A percentile compares a stretch with the other conserved stretches of the same genome.
Conservation (phyloP, 2,329 filamentous ascomycete genomes). For the Cryphonectria radicalis region DNA sequence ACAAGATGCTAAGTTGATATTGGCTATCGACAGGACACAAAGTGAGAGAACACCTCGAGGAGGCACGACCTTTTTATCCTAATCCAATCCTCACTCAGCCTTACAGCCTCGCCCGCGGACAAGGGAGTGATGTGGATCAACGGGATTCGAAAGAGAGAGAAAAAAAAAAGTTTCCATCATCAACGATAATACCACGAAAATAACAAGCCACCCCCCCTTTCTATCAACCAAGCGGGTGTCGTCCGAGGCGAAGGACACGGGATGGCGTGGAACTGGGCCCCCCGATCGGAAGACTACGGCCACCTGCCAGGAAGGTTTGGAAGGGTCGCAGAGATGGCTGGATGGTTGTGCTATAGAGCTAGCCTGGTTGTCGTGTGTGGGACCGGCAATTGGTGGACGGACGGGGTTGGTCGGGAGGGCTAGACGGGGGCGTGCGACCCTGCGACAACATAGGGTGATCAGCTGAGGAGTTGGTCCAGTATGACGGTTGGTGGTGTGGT, state of each 20-base stretch:
- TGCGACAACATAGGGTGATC: conserved; percentile 7
- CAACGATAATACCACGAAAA: conserved; percentile 2
- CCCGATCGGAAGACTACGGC: conserved; percentile 29
- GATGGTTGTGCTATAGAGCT: background rate
- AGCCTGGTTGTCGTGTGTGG: background rate
- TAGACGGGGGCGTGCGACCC: background rate
- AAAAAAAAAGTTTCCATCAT: background rate
- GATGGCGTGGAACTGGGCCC: conserved; percentile 23
- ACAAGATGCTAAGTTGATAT: background rate
- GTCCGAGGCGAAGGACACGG: conserved; percentile 22
- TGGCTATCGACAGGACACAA: background rate
- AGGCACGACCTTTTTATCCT: conserved; percentile 22
- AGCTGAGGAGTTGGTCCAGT: conserved; percentile 19
- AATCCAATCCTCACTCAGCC: conserved; percentile 25
- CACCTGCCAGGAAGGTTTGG: background rate
- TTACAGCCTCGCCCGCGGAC: conserved; percentile 32
- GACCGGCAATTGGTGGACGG: background rate
- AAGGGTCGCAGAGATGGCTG: background rate
- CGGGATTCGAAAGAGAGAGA: background rate
- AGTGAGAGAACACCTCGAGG: conserved; percentile 10
- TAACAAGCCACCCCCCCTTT: background rate
- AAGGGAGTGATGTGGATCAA: background rate
- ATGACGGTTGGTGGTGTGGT: conserved; percentile 23
- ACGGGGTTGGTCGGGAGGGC: background rate
- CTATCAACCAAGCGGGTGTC: conserved; percentile 13